Evolutionary conservation across 805 yeast species (phyloP).

Genomic region (Tetrapisispora iriomotensis): DNA sequence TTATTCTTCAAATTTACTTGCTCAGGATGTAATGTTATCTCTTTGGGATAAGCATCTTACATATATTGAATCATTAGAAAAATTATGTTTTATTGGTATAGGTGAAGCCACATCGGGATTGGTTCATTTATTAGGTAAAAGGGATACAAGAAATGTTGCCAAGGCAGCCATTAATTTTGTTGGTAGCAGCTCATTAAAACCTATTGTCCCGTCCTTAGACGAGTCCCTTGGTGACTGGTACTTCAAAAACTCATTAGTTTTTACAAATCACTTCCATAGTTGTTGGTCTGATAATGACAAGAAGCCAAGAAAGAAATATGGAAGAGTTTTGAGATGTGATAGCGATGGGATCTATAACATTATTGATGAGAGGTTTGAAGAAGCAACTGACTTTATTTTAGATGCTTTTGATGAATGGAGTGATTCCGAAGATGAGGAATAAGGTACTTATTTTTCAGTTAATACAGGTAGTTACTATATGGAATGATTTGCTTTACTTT

Average conservation of each 20-base stretch:
- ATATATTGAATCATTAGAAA: conserved; percentile 54
- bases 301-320: conserved; percentile 82
- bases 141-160: conserved; percentile 55
- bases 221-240: conserved; percentile 90
- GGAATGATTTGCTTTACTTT: no score
- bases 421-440: conserved; percentile 26
- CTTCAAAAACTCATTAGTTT: conserved; percentile 73
- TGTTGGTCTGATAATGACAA: conserved; percentile 69
- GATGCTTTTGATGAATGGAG: conserved; percentile 68
- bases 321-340: conserved; percentile 72
- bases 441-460: neutral
- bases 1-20: conserved; percentile 52
- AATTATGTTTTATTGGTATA: conserved; percentile 71
- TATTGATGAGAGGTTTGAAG: conserved; percentile 73
- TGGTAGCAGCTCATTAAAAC: conserved; percentile 58
- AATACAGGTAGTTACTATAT: conserved; percentile 1
- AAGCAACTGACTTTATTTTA: conserved; percentile 71
- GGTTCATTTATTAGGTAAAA: conserved; percentile 79
- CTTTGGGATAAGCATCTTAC: conserved; percentile 87
- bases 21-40: conserved; percentile 70
- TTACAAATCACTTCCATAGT: conserved; percentile 62
- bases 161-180: conserved; percentile 63
- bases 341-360: conserved; percentile 66
- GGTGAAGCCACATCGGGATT: conserved; percentile 86
- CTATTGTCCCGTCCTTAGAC: conserved; percentile 79